Base-by-base conservation (phyloP, 768 basidiomycete species). In the Steccherinum ochraceum region DNA sequence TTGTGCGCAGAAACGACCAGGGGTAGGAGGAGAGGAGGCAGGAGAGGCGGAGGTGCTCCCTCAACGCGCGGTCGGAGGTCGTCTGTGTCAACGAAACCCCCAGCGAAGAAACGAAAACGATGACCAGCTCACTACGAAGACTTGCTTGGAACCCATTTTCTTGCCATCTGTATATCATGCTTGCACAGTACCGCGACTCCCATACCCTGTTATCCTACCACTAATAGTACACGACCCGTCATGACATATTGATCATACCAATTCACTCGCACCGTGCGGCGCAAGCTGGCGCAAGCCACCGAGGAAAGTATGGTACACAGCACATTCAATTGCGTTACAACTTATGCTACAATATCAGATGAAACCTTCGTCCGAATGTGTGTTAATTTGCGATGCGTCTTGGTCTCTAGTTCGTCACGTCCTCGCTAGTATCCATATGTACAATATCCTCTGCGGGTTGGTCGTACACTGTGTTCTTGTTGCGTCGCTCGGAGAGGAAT, bases 401-500 rank as follows among this genome's bases (percentile, higher is more conserved):
- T 35, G 30, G 7, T 7, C 16, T 16, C 16, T 16, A 35, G 30
- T 35, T 16, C 30, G 30, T 16, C 7, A 35, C 30, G 30, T 46
- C 59, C 56, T 58, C 61, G 21, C 53, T 46, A 18, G 63, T 62
- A 49, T 72, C 69, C 48, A 62, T 67, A 19, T 70, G 48, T 24
- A 65, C 67, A 24, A 65, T 52, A 2, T 67, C 67, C 12, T 58
- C 58, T 26, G 40, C 54, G 11, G 65, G 61, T 46, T 60, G 59
- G 40, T 64, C 66, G 41, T 52, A 54, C 2, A 58, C 64, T n/a
- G 62, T 64, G 48, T 60, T 61, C 60, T 66, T 66, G 48, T 61
- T 61, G 41, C 58, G 55, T 7, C 72, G 63, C 44, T 76, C 73
- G 0, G 66, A 61, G 4, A 76, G 51, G 67, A 71, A 79, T 3